phyloP scores from a whole-genome alignment of 495 filamentous ascomycete genomes.

The Letharia lupina region DNA sequence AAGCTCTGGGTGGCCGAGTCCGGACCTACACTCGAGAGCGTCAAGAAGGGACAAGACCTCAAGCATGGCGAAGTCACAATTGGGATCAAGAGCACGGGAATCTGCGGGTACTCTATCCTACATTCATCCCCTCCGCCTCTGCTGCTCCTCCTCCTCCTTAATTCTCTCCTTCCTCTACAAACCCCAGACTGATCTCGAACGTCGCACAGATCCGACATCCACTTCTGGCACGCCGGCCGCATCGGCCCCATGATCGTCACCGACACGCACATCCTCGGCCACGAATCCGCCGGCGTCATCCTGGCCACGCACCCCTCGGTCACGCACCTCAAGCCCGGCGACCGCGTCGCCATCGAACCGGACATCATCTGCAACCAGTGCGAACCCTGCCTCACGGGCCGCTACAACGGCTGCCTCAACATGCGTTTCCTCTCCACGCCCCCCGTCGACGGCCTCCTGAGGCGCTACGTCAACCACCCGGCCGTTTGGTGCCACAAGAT shows the following conservation, averaged over 20 bases:
- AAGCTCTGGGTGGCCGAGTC: constrained; percentile 83
- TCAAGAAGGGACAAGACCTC: constrained; percentile 59
- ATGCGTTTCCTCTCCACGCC: constrained; percentile 83
- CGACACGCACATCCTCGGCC: constrained; percentile 38
- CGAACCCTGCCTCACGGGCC: constrained; percentile 59
- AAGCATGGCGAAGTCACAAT: constrained; percentile 57
- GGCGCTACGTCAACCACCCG: constrained; percentile 67
- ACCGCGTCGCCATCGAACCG: constrained; percentile 68
- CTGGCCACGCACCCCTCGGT: constrained; percentile 42
- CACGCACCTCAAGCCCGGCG: constrained; percentile 51
- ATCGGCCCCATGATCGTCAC: constrained; percentile 32
- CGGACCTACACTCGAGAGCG: constrained; percentile 62
- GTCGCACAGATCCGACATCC: constrained; percentile 57
- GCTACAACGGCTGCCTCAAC: constrained; percentile 75
- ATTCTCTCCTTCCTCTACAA: background rate
- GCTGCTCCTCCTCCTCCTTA: no score
- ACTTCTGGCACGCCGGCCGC: constrained; percentile 45
- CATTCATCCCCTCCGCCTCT: background rate
- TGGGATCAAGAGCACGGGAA: constrained; percentile 42
- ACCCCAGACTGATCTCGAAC: background rate
- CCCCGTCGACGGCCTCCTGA: constrained; percentile 65
- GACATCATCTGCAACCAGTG: constrained; percentile 76
- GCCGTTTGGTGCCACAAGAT: constrained; percentile 80
- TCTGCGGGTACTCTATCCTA: constrained; percentile 43
- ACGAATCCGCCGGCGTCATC: constrained; percentile 39